phyloP scores from a whole-genome alignment of 345 rosid genomes.

The Brassica rapa region DNA sequence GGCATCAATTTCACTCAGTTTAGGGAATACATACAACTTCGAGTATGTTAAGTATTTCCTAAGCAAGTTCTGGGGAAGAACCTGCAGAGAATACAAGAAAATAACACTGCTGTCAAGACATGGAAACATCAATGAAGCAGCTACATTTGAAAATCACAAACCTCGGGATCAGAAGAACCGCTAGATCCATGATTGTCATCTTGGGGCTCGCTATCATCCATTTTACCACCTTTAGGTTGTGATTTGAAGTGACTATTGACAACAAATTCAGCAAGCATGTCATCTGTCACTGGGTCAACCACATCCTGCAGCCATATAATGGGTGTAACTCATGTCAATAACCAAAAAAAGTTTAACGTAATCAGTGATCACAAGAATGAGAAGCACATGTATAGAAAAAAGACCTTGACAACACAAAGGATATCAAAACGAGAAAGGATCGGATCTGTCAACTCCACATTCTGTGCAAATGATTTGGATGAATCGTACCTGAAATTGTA shows the following conservation, averaged over 20 bases:
- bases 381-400: conserved; percentile 6
- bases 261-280: conserved; percentile 93
- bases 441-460: conserved; percentile 96
- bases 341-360: background rate
- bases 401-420: conserved; percentile 94
- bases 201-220: conserved; percentile 64
- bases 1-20: conserved; percentile 78
- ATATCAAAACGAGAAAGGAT: conserved; percentile 90
- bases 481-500: conserved; percentile 77
- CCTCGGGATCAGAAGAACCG: conserved; percentile 76
- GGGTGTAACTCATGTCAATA: conserved; percentile 6
- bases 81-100: conserved; percentile 42
- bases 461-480: conserved; percentile 82
- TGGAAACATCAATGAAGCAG: conserved; percentile 19
- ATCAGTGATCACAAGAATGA: background rate
- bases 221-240: conserved; percentile 74
- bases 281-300: conserved; percentile 89
- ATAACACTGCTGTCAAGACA: conserved; percentile 10
- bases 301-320: conserved; percentile 66
- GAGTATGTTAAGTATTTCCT: conserved; percentile 93
- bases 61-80: conserved; percentile 79
- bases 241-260: conserved; percentile 92
- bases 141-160: conserved; percentile 22
- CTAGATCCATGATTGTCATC: conserved; percentile 56
- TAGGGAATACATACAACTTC: conserved; percentile 85